These are phyloP conservation scores for Vitis riparia DNA, from an alignment of 164 flowering plant species.

Conservation along the genomic window DNA sequence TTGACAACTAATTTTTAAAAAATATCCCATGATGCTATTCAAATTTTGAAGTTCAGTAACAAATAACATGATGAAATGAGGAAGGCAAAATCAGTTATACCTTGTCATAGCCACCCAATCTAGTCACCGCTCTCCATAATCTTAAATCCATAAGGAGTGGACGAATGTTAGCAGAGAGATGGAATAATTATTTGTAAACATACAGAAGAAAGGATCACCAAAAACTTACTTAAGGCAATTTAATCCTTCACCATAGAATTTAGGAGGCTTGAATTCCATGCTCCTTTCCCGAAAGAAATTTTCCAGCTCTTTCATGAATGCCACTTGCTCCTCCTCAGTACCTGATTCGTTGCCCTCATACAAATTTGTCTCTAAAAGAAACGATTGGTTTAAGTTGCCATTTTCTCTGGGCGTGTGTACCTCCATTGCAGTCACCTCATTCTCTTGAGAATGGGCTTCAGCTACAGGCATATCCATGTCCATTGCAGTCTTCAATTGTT, in stretches of 20 bases:
- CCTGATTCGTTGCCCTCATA: conserved; percentile 67
- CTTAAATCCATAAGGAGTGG: conserved; percentile 26
- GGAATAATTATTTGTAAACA: not conserved
- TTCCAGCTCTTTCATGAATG: conserved; percentile 76
- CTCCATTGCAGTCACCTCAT: conserved; percentile 4
- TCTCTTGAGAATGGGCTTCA: not conserved
- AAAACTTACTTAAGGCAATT: conserved; percentile 86
- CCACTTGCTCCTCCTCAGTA: conserved; percentile 74
- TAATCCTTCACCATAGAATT: conserved; percentile 82
- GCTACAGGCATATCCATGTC: too few species aligned
- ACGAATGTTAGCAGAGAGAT: not conserved
- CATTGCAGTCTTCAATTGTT: too few species aligned
- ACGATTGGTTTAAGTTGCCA: conserved; percentile 17
- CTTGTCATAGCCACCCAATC: conserved; percentile 93
- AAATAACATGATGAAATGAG: not conserved
- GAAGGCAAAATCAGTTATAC: conserved; percentile 28
- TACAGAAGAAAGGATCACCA: not conserved
- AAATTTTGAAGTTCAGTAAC: not conserved
- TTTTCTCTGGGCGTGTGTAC: not conserved
- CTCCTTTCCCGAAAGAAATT: conserved; percentile 63
- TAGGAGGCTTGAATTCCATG: conserved; percentile 91
- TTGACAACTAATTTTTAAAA: too few species aligned
- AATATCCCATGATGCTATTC: conserved; percentile 2
- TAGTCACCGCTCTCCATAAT: conserved; percentile 87
- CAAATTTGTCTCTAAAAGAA: conserved; percentile 23